Percentiles rank a stretch among this genome's conserved stretches.
Evolutionary conservation across 1,284 basidiomycete species (phyloP).

Genomic region (Quambalaria eucalypti): DNA sequence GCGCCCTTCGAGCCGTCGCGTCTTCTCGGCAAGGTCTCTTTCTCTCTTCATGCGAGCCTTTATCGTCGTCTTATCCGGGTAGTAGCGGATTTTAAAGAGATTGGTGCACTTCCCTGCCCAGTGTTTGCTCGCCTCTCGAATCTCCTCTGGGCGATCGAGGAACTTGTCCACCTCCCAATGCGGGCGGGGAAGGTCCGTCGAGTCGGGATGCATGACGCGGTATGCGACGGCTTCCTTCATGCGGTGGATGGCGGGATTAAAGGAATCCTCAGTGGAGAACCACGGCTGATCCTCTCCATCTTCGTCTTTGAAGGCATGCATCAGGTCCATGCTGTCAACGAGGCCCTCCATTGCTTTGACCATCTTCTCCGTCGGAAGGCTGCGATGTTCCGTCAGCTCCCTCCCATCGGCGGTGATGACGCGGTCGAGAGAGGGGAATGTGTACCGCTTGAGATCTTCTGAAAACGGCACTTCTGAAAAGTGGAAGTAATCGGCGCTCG

Average conservation of each 20-base stretch:
- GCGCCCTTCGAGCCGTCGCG: neutral
- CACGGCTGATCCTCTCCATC: constrained; percentile 61
- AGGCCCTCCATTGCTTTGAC: constrained; percentile 72
- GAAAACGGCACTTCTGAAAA: constrained; percentile 74
- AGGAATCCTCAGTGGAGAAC: constrained; percentile 69
- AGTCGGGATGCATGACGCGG: constrained; percentile 62
- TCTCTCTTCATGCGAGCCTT: constrained; percentile 1
- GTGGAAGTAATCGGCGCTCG: neutral
- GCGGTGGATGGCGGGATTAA: constrained; percentile 81
- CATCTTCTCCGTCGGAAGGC: constrained; percentile 72
- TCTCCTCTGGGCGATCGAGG: constrained; percentile 64
- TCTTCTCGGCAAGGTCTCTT: neutral
- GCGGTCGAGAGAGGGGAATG: constrained; percentile 70
- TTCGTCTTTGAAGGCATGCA: constrained; percentile 55
- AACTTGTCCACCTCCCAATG: constrained; percentile 75
- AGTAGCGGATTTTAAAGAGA: constrained; percentile 49
- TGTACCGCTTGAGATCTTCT: constrained; percentile 79
- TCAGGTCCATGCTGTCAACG: constrained; percentile 78
- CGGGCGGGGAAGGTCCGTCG: constrained; percentile 63
- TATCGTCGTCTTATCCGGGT: neutral
- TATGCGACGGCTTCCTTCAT: constrained; percentile 87
- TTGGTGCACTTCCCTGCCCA: constrained; percentile 59
- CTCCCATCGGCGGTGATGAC: constrained; percentile 70
- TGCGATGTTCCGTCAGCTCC: constrained; percentile 63
- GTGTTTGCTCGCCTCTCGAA: constrained; percentile 57